These are phyloP conservation scores for Alternaria sp. DNA, from an alignment of 2,329 filamentous ascomycete species.

Conservation along the genomic window DNA sequence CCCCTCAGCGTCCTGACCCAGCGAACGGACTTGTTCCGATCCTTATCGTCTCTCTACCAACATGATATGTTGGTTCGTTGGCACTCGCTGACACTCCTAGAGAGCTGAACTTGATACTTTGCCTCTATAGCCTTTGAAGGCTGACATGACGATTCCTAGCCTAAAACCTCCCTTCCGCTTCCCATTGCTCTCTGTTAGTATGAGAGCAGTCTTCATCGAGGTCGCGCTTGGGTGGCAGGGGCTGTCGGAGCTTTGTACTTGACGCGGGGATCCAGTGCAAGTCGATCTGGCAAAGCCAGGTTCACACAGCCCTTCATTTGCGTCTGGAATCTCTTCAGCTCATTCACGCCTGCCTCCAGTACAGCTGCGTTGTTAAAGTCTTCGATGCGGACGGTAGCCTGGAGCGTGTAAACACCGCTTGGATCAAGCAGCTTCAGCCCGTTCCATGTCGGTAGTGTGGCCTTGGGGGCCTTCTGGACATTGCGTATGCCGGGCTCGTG, in stretches of 20 bases:
- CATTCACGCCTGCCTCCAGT: constrained; percentile 62
- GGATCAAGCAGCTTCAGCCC: constrained; percentile 62
- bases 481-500: constrained; percentile 53
- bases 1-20: neutral
- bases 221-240: constrained; percentile 20
- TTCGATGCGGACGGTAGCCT: constrained; percentile 65
- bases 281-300: constrained; percentile 64
- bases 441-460: constrained; percentile 53
- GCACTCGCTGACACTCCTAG: neutral
- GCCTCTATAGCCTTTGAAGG: neutral
- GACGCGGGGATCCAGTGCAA: constrained; percentile 67
- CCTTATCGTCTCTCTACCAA: too few species aligned
- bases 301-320: constrained; percentile 65
- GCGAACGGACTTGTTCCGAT: neutral
- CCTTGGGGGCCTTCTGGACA: constrained; percentile 43
- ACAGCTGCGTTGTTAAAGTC: constrained; percentile 63
- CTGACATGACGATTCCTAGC: neutral
- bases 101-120: neutral
- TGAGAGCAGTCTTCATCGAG: constrained; percentile 24
- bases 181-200: neutral
- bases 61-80: neutral
- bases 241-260: constrained; percentile 53
- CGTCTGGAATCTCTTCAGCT: constrained; percentile 64
- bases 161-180: neutral
- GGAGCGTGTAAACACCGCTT: constrained; percentile 66